Evolutionary conservation across 768 basidiomycete genomes (phyloP).

Genomic region (Psilocybe tampanensis): DNA sequence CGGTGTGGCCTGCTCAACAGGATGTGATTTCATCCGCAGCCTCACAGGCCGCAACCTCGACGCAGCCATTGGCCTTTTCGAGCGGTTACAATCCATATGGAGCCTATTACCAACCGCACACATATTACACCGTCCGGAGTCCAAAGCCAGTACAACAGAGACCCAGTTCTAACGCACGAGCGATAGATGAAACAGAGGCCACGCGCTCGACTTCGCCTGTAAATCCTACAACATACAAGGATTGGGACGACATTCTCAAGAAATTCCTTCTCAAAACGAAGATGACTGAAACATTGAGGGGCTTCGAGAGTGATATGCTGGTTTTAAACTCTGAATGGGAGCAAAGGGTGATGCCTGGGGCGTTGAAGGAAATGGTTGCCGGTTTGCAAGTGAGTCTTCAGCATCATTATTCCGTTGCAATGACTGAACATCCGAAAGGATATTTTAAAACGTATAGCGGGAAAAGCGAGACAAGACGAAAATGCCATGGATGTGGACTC

Average conservation of each 20-base stretch:
- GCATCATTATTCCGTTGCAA: background rate
- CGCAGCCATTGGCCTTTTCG: background rate
- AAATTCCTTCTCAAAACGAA: constrained; percentile 57
- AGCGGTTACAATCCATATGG: constrained; percentile 7
- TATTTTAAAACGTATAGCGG: constrained; percentile 23
- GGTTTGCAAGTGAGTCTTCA: constrained; percentile 49
- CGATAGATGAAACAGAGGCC: constrained; percentile 3
- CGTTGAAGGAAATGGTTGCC: constrained; percentile 52
- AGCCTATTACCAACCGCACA: constrained; percentile 3
- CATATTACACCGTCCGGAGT: background rate
- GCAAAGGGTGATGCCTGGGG: constrained; percentile 52
- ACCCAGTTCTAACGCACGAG: constrained; percentile 6
- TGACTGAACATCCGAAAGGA: constrained; percentile 11
- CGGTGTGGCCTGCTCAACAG: background rate
- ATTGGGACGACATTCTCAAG: constrained; percentile 65
- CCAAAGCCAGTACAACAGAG: background rate
- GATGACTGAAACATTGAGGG: constrained; percentile 58
- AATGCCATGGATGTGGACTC: constrained; percentile 16
- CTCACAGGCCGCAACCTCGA: background rate
- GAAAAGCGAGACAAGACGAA: constrained; percentile 10
- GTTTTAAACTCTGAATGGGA: constrained; percentile 73
- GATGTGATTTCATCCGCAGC: background rate
- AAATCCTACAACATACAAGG: constrained; percentile 40
- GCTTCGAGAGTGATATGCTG: constrained; percentile 72
- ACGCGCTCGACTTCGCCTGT: constrained; percentile 32